Evolutionary conservation across 2,329 filamentous ascomycete species (phyloP).

Genomic region (Sclerotinia nivalis): DNA sequence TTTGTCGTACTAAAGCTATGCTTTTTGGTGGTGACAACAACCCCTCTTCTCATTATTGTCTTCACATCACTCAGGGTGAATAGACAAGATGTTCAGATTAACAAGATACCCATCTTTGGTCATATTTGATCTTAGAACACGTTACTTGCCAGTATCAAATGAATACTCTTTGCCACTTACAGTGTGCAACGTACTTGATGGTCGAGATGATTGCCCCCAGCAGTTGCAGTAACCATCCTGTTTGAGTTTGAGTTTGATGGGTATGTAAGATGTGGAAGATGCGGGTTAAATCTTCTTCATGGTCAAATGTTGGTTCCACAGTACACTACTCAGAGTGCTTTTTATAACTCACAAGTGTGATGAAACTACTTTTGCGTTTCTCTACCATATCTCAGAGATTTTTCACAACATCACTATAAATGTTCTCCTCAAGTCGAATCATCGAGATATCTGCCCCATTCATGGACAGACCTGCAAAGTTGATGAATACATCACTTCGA

Average conservation of each 20-base stretch:
- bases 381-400: accelerated
- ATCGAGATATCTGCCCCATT: neutral
- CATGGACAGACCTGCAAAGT: neutral
- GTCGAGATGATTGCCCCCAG: neutral
- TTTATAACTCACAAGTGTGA: neutral
- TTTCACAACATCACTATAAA: neutral
- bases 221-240: neutral
- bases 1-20: neutral
- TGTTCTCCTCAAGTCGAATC: neutral
- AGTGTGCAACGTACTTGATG: neutral
- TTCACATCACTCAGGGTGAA: neutral
- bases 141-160: neutral
- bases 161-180: neutral
- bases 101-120: neutral
- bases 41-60: neutral
- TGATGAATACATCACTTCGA: neutral
- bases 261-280: too few species aligned
- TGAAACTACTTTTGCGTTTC: neutral
- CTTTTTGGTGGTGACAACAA: neutral
- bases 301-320: neutral
- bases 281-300: neutral
- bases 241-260: too few species aligned
- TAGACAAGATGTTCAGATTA: neutral
- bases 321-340: neutral
- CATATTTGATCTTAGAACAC: neutral